Conservation (phyloP, 1,284 basidiomycete genomes). For the Melampsora abietis-canadensis region DNA sequence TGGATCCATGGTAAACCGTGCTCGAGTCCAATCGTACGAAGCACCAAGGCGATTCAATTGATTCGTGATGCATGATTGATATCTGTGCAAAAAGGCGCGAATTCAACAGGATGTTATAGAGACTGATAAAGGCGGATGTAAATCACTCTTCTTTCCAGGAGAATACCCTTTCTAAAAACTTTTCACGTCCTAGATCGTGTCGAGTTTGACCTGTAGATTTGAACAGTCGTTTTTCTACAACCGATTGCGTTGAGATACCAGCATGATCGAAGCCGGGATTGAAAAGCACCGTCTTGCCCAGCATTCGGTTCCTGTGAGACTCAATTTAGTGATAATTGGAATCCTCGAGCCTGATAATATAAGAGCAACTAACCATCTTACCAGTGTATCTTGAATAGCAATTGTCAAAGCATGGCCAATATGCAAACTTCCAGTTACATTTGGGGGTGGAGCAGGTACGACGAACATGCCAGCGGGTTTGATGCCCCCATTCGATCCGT, state of each 20-base stretch:
- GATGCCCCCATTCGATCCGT: slow-evolving; percentile 61
- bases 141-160: slow-evolving; percentile 94
- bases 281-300: slow-evolving; percentile 85
- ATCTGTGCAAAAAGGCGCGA: slow-evolving; percentile 57
- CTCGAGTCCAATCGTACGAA: slow-evolving; percentile 88
- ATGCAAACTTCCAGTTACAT: slow-evolving; percentile 93
- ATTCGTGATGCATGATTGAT: slow-evolving; percentile 83
- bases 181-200: slow-evolving; percentile 90
- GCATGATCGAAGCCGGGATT: slow-evolving; percentile 97
- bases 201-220: slow-evolving; percentile 79
- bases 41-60: slow-evolving; percentile 87
- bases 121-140: background rate
- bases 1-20: slow-evolving; percentile 93
- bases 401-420: slow-evolving; percentile 94
- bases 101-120: background rate
- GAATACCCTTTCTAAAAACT: slow-evolving; percentile 86
- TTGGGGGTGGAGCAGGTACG: slow-evolving; percentile 91
- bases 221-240: slow-evolving; percentile 88
- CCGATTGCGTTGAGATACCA: slow-evolving; percentile 96
- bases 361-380: slow-evolving; percentile 67
- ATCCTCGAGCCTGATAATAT: background rate
- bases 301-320: slow-evolving; percentile 79
- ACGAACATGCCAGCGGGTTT: slow-evolving; percentile 63
- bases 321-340: background rate
- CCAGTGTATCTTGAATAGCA: slow-evolving; percentile 83